Evolutionary conservation across 192 early-diverging fungal genomes (phyloP), one percentile per base, ranked within the genome.

Genomic region (Ambispora gerdemannii): DNA sequence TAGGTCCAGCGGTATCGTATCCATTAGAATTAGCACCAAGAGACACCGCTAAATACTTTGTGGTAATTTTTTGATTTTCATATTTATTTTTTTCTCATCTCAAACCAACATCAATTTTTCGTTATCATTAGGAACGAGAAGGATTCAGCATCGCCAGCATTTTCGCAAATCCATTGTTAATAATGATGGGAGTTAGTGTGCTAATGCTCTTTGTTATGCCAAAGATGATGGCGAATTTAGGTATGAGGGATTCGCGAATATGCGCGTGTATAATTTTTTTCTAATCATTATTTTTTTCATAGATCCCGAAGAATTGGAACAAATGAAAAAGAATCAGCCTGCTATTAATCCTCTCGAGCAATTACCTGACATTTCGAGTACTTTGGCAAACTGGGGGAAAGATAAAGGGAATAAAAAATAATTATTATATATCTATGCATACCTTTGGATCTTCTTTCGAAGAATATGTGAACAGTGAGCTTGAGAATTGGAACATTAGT

Each of bases 101-200:
- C 56, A 38, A 63, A 19, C 24, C 43, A 30, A 38, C 35, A 33
- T 60, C 4, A 7, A 10, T 56, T 15, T 58, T 59, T 59, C 19
- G 56, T 4, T 8, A 22, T 20, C 28, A 56, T 17, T 70, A 86
- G 85, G 68, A 76, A 72, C 78, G 80, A 31, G 78, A 86, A 76
- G 79, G 78, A 8, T 86, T 86, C 64, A 83, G 81, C 47, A 34
- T 82, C 25, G 70, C 78, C 62, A 76, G 76, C 19, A 66, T 86
- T 59, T 80, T 86, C 43, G 78, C 78, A 50, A 86, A 86, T 73
- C 85, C 85, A 7, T 83, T 84, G 80, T 77, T 86, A 71, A 72
- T 86, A 51, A 83, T 86, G 81, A 80, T 84, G 76, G 85, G 83
- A 19, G 65, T 83, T 38, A 83, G 83, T 77, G 80, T 69, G 4